Evolutionary conservation across 768 basidiomycete species (phyloP), one percentile per base, ranked within the genome.

Genomic region (Suillus occidentalis): DNA sequence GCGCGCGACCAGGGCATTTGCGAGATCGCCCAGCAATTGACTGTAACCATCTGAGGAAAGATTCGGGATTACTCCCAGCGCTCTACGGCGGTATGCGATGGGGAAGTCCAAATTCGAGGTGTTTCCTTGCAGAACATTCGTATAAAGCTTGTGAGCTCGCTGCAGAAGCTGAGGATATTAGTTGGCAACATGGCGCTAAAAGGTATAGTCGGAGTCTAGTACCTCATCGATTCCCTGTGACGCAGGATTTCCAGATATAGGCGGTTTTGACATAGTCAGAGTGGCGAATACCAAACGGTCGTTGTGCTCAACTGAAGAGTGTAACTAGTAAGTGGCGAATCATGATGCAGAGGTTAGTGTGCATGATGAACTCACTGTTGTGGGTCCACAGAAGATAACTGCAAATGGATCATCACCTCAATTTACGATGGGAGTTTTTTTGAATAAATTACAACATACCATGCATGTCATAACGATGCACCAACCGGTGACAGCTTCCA

Each of bases 1-100:
- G 40, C 75, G 74, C 14, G 66, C 67, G 43, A 70, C 72, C 6
- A 75, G 63, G 20, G 68, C 68, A 34, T 67, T 74, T 34, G 74
- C 74, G 16, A 75, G 72, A 43, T 76, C 73, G n/a, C 70, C 68
- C 39, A 72, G 62, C 16, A 75, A 25, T 61, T 74, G 72, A 67
- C 72, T 68, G 25, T 50, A 66, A n/a, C 49, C 66, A 59, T 75
- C 71, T 31, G 60, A 63, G 1, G 72, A 67, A 22, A 74, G 60
- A 16, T 61, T 22, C 8, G 58, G 62, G 52, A 13, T 42, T 18
- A 39, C n/a, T 20, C 59, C 20, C 34, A 73, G 63, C 22, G 73
- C 72, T 22, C 72, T 72, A 34, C 75, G 72, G 25, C 70, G 75
- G 64, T 69, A 69, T 37, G 72, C 66, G 16, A 76, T 69, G 49